phyloP scores from a whole-genome alignment of 768 basidiomycete genomes.

The Boletus barrowsii region DNA sequence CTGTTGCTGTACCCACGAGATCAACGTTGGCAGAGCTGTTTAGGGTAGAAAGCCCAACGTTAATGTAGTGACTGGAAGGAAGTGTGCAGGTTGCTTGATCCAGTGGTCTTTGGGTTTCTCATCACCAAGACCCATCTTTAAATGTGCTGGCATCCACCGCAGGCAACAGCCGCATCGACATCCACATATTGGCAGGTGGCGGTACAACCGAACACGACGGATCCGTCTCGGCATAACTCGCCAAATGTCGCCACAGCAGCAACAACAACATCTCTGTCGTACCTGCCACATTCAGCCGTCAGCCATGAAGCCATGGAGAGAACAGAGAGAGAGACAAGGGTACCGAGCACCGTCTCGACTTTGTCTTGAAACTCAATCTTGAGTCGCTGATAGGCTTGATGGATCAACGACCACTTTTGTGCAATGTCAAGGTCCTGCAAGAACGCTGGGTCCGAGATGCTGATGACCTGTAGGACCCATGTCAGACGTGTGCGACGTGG shows the following conservation, averaged over 20 bases:
- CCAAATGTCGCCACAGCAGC: conserved; percentile 76
- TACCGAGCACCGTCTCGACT: conserved; percentile 57
- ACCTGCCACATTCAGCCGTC: conserved; percentile 34
- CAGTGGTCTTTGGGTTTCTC: no score
- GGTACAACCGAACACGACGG: conserved; percentile 1
- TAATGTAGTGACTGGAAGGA: no score
- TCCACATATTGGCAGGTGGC: conserved; percentile 35
- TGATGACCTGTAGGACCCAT: conserved; percentile 41
- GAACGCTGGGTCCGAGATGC: conserved; percentile 50
- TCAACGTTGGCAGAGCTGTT: no score
- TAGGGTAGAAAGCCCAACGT: no score
- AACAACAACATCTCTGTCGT: conserved; percentile 77
- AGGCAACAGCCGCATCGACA: conserved; percentile 54
- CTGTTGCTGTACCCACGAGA: no score
- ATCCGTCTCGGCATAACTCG: conserved; percentile 52
- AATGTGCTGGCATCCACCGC: conserved; percentile 58
- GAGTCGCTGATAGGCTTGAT: conserved; percentile 55
- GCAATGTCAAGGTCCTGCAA: conserved; percentile 63
- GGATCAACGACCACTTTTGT: conserved; percentile 67
- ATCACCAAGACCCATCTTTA: conserved; percentile 32
- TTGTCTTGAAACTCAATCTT: conserved; percentile 38
- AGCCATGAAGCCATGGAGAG: no score
- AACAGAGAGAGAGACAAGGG: not conserved
- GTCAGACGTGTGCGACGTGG: not conserved
- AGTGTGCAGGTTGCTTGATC: no score